Evolutionary conservation across 1,139 yeast species (phyloP), one percentile per base, ranked within the genome.

Genomic region (Yamadazyma siamensis): DNA sequence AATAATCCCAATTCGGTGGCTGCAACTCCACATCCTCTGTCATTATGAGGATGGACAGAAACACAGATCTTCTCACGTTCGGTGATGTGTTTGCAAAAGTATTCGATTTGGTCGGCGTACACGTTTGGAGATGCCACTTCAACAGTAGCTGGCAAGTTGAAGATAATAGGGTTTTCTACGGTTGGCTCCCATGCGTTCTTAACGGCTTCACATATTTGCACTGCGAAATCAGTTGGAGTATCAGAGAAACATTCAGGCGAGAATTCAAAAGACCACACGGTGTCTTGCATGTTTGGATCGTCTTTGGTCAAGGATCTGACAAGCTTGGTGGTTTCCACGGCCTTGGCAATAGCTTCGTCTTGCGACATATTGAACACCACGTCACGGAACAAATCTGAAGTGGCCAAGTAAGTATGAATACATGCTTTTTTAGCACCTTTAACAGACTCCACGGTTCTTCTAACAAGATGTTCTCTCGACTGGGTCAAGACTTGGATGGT

Each of bases 91-190:
- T 80, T 79, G 41, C 82, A 66, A 54, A 91, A 91, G 57, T 83
- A 88, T 63, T 91, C 98, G 42, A 91, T 80, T 66, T 89, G 97
- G 61, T 91, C 97, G 32, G 97, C 98, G 51, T 87, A 91, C 26
- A 89, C 80, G 56, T 91, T 91, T 40, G 97, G 98, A 25, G 94
- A 76, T 15, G 95, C 68, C 74, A 89, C 84, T 65, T 91, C 98
- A 23, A 91, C 97, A n/a, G 98, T 91, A 25, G 98, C 97, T 8
- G 98, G 98, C 48, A 91, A 72, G 65, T 91, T 91, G 72, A 91
- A 89, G 46, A 91, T 87, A 47, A 91, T 87, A 38, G 96, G 96
- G 44, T 76, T 72, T 36, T 84, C 91, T 19, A 46, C 79, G 5
- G 85, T 61, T 32, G 97, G 97, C 38, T 68, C 88, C 98, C 98